A percentile compares a stretch with the other conserved stretches of the same genome.
Conservation (phyloP, 495 filamentous ascomycete genomes). For the Neohortaea acidophila region DNA sequence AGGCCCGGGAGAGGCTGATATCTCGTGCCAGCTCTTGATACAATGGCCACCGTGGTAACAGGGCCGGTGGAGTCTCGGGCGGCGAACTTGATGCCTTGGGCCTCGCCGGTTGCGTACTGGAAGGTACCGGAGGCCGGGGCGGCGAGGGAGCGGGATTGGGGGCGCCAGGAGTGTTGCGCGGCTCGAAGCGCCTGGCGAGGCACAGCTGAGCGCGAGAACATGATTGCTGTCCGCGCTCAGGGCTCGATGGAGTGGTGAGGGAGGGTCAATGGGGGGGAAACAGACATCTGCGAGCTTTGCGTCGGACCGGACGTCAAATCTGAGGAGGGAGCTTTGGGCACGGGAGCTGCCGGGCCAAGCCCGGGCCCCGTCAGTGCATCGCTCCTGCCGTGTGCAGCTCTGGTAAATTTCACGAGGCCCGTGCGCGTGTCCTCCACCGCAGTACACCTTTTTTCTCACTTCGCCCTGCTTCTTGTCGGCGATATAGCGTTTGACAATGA, state of each 20-base stretch:
- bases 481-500: too few relatives aligned
- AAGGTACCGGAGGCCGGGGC: conserved; percentile 57
- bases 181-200: conserved; percentile 63
- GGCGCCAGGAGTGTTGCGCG: conserved; percentile 47
- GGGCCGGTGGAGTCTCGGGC: conserved; percentile 74
- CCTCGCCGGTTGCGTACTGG: conserved; percentile 75
- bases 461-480: too few relatives aligned
- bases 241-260: conserved; percentile 1
- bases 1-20: conserved; percentile 82
- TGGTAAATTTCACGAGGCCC: too few relatives aligned
- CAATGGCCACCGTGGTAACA: conserved; percentile 75
- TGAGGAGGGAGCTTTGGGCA: too few relatives aligned
- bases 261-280: conserved; percentile 6
- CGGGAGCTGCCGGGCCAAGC: too few relatives aligned
- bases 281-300: conserved; percentile 7
- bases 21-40: conserved; percentile 82
- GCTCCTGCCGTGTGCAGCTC: too few relatives aligned
- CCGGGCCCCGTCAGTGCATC: too few relatives aligned
- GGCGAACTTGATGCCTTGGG: conserved; percentile 77
- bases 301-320: too few relatives aligned
- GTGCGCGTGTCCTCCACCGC: too few relatives aligned
- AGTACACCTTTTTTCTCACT: too few relatives aligned
- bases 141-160: conserved; percentile 59
- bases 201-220: conserved; percentile 73
- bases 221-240: conserved; percentile 35